Base-by-base conservation (phyloP, 495 filamentous ascomycete genomes). In the Aspergillus asperescens region DNA sequence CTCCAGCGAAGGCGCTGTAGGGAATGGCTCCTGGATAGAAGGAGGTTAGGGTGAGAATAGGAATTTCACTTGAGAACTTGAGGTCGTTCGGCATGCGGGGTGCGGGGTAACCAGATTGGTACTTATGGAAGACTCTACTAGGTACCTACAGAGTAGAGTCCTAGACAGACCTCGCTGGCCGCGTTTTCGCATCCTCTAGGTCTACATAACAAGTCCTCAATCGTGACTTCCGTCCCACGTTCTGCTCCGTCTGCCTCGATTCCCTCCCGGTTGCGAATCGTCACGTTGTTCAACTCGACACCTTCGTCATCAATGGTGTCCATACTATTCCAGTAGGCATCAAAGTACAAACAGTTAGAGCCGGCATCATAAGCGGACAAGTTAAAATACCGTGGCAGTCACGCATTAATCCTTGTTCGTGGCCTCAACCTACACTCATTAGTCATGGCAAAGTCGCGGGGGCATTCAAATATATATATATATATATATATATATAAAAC, bases 141-240 rank as follows among this genome's bases (percentile, higher is more conserved):
- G n/a, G n/a, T n/a, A n/a, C n/a, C n/a, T n/a, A n/a, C n/a, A n/a
- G n/a, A n/a, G n/a, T n/a, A n/a, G n/a, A n/a, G n/a, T 42, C 67
- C 44, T 7, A 79, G 60, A 52, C 78, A 80, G 37, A 68, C 77
- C 1, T 62, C 63, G 13, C 76, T 77, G 37, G 77, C 81, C 20
- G 74, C 76, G 43, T 67, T 79, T 42, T 73, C 66, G 60, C 77
- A 81, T 9, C 77, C 77, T 5, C 44, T 81, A 76, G 7, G 81
- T 83, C 81, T 80, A 83, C 72, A 85, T 80, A n/a, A 66, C 59
- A 42, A 78, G 54, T 82, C 73, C 13, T 66, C 57, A 46, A 83
- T 70, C 7, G 63, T 76, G 47, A 83, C 71, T 27, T 73, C 76
- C 4, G 68, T 77, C 62, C 80, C 79, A 12, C 81, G 81, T 0